Percentiles rank a stretch among this genome's conserved stretches.
Conservation (phyloP, 352 stramenopile genomes). For the Pythium coloratum region DNA sequence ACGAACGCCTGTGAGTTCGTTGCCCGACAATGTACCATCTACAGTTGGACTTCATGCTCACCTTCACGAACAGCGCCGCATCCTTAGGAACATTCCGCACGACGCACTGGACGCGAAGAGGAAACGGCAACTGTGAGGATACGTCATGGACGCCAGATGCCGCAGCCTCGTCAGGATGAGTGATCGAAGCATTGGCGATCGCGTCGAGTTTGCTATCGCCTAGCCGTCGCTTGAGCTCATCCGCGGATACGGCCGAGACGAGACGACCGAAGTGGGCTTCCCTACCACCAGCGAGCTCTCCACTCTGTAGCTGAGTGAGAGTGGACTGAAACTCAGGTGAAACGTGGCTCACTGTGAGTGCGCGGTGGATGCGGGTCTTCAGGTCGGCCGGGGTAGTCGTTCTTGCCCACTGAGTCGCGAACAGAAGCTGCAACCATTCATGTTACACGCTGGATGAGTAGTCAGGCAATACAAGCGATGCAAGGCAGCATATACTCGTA, state of each 20-base stretch:
- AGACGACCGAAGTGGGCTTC: background rate
- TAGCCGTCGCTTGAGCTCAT: background rate
- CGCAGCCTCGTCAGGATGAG: background rate
- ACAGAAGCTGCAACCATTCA: background rate
- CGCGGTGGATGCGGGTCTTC: background rate
- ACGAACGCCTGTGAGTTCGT: background rate
- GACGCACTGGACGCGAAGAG: background rate
- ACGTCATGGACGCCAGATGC: background rate
- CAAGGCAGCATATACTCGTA: background rate
- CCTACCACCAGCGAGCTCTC: background rate
- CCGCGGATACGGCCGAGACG: background rate
- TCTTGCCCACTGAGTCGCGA: background rate
- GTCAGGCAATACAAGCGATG: background rate
- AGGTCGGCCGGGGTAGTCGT: background rate
- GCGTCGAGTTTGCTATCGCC: background rate
- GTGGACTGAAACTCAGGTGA: background rate
- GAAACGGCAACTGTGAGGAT: background rate
- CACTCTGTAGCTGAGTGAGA: background rate
- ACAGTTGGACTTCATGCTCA: background rate
- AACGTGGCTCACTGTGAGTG: background rate
- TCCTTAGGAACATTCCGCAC: background rate
- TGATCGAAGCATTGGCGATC: background rate
- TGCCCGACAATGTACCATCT: background rate
- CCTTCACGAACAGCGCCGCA: background rate
- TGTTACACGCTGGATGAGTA: background rate